Base-by-base conservation (phyloP, 164 flowering plant species). In the Vitis rotundifolia region DNA sequence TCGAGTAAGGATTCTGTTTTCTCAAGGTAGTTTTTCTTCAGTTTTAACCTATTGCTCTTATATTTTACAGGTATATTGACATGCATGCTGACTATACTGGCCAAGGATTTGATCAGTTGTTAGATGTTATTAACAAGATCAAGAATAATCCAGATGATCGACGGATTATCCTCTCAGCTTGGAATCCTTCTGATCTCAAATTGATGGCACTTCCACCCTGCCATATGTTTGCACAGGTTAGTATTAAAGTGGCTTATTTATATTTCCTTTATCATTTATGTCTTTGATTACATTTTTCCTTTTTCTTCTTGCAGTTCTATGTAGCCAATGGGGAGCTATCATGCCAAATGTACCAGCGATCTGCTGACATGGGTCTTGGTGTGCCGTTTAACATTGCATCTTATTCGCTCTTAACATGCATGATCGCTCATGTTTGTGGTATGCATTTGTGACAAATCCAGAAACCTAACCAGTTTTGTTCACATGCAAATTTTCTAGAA, bases 391-490 rank as follows among this genome's bases (percentile, higher is more conserved):
- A 94, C 80, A 89, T 94, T 72, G 98, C 98, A 26, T 94, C 99
- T 53, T 94, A 92, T 84, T 77, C 98, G 65, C 88, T 92, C 31
- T 67, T 94, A 77, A 92, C 96, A 48, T 82, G 91, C 90, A 88
- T 94, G 88, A 84, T 94, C 75, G 98, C 97, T 77, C 98, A 92
- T 81, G 94, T 91, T 84, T 94, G 98, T 82, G 98, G 98, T 94
- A 86, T 57, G 90, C 29, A 26, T 69, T 71, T 48, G 16, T 67
- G 56, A 12, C 14, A n/a, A 59, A 14, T 68, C 44, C 44, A 37
- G 44, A 53, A 11, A n/a, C n/a, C 2, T n/a, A 48, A n/a, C 44
- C 52, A 28, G 2, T 60, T 50, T 11, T 37, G 31, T 65, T 48
- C n/a, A 5, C 6, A 22, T 28, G 15, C 52, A 6, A 54, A 58